Base-by-base conservation (phyloP, 805 yeast genomes). In the Yarrowia alimentaria region DNA sequence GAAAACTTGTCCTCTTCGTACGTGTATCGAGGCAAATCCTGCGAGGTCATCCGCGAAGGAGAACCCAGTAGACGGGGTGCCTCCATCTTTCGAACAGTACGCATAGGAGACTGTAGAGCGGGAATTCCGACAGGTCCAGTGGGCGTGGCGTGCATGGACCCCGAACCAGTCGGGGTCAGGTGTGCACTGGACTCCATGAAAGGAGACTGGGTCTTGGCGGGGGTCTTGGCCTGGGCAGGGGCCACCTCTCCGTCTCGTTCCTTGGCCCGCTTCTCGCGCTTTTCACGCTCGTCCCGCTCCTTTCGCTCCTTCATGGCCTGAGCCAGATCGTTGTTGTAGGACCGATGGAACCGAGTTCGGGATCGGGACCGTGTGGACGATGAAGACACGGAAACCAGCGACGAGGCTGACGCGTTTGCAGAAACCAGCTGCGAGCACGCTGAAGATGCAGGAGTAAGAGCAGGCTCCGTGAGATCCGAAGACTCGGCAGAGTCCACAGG, bases 381-480 rank as follows among this genome's bases (percentile, higher is more conserved):
- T 7, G 57, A 53, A 19, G 52, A 43, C 16, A 55, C 35, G 12
- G 54, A 48, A 26, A 32, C 32, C 35, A 52, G 50, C 5, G 56
- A 55, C 16, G 45, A 49, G 22, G 57, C 38, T 2, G 57, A 51
- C 12, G 57, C 51, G 31, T 29, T 29, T 16, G 55, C 56, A 21
- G 55, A 54, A 19, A 31, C 55, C 18, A 55, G 54, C 38, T 33
- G 51, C 28, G 51, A 31, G 17, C 18, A 37, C 32, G 54, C 18
- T 18, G 51, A 47, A 5, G 38, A 49, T 17, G 30, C 31, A 8
- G 31, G 43, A 6, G 48, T 48, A 17, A 32, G 35, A 34, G 16
- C 20, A 34, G 35, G 29, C 28, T 22, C 53, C 19, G 33, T 17
- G 16, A 28, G 49, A 10, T 40, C 47, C 3, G 19, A 18, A 19